Evolutionary conservation across 2,329 filamentous ascomycete genomes (phyloP).

Genomic region (Chaetomiaceae sp.): DNA sequence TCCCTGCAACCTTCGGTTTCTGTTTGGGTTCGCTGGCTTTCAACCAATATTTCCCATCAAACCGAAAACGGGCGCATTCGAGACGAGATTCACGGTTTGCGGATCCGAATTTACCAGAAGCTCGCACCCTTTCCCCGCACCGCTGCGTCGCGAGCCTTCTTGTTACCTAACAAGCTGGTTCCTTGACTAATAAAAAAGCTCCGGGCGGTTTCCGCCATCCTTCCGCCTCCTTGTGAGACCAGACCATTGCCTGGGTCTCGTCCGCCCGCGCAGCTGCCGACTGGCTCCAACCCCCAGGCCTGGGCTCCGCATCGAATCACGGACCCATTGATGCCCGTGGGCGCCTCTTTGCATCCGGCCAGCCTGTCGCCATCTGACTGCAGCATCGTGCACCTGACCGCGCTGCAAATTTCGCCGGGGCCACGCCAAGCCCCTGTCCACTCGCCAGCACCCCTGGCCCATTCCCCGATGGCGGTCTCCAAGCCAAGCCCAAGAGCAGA

Average conservation of each 20-base stretch:
- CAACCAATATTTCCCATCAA: not conserved
- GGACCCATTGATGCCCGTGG: slow-evolving; percentile 16
- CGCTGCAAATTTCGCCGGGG: slow-evolving; percentile 16
- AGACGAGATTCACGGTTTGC: slow-evolving; percentile 20
- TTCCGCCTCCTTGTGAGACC: slow-evolving; percentile 23
- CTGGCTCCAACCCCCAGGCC: slow-evolving; percentile 8
- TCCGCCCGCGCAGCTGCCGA: slow-evolving; percentile 15
- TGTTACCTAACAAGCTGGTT: slow-evolving; percentile 44
- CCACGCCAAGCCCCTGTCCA: slow-evolving; percentile 16
- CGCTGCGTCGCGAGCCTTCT: slow-evolving; percentile 29
- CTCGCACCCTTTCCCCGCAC: slow-evolving; percentile 40
- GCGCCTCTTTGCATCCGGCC: not conserved
- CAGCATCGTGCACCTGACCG: slow-evolving; percentile 26
- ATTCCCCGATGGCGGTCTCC: slow-evolving; percentile 25
- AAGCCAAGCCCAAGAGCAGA: slow-evolving; percentile 23
- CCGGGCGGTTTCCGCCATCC: slow-evolving; percentile 19
- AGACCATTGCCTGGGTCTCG: slow-evolving; percentile 9
- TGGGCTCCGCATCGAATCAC: slow-evolving; percentile 20
- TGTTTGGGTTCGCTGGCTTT: not conserved
- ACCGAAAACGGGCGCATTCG: slow-evolving; percentile 1
- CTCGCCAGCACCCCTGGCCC: slow-evolving; percentile 1
- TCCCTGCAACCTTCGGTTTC: slow-evolving; percentile 17
- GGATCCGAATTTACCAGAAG: slow-evolving; percentile 23
- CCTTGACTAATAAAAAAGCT: slow-evolving; percentile 46
- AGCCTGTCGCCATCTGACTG: slow-evolving; percentile 22